Conservation (phyloP, 1,284 basidiomycete species). For the Tranzscheliella williamsii region DNA sequence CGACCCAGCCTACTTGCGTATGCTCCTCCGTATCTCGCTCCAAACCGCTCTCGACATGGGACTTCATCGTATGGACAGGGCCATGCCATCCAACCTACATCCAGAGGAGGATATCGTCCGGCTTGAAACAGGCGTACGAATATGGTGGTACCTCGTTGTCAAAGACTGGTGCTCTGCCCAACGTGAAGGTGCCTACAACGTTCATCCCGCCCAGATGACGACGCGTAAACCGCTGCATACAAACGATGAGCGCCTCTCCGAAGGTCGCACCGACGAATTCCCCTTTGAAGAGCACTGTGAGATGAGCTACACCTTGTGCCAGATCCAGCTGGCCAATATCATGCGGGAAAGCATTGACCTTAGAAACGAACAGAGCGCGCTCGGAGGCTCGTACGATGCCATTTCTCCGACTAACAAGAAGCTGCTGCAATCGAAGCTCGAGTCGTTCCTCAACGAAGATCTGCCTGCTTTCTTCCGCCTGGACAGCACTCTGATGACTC, state of each 20-base stretch:
- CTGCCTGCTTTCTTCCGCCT: slow-evolving; percentile 38
- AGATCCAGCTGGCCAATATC: slow-evolving; percentile 39
- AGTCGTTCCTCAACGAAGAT: slow-evolving; percentile 19
- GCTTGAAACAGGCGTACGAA: slow-evolving; percentile 38
- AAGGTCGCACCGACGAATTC: slow-evolving; percentile 13
- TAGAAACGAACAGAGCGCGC: slow-evolving; percentile 33
- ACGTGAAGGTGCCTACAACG: slow-evolving; percentile 40
- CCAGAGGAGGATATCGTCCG: slow-evolving; percentile 27
- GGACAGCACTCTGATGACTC: slow-evolving; percentile 26
- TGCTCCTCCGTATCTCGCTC: slow-evolving; percentile 43
- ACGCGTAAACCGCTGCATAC: slow-evolving; percentile 43
- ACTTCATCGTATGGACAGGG: slow-evolving; percentile 41
- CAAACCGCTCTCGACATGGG: slow-evolving; percentile 48
- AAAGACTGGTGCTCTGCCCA: slow-evolving; percentile 49
- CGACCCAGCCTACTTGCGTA: slow-evolving; percentile 19
- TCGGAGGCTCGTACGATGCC: slow-evolving; percentile 29
- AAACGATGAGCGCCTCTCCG: slow-evolving; percentile 32
- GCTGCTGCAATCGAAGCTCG: slow-evolving; percentile 28
- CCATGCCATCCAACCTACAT: slow-evolving; percentile 12
- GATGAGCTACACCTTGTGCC: slow-evolving; percentile 39
- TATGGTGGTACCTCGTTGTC: slow-evolving; percentile 51
- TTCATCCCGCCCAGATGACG: slow-evolving; percentile 46
- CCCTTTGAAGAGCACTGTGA: slow-evolving; percentile 25
- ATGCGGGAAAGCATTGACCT: slow-evolving; percentile 41
- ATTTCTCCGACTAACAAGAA: slow-evolving; percentile 25